phyloP scores from a whole-genome alignment of 2,329 filamentous ascomycete species.

The Beauveria caledonica region DNA sequence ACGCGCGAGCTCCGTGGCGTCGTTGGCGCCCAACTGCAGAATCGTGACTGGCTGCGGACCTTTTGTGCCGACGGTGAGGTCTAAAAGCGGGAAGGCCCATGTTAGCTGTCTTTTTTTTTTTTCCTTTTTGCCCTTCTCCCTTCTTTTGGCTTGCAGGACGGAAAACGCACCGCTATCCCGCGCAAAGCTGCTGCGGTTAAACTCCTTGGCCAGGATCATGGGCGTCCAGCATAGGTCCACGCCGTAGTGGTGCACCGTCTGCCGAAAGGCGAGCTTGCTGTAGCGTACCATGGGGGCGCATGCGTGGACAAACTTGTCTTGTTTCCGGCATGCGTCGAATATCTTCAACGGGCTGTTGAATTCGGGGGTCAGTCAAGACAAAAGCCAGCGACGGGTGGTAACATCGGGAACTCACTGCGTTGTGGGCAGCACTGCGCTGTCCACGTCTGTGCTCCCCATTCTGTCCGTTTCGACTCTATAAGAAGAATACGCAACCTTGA shows the following conservation, averaged over 20 bases:
- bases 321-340: slow-evolving; percentile 45
- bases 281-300: slow-evolving; percentile 63
- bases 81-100: slow-evolving; percentile 22
- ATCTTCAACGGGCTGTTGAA: slow-evolving; percentile 46
- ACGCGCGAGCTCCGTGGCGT: slow-evolving; percentile 51
- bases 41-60: slow-evolving; percentile 50
- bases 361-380: background rate
- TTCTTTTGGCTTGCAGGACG: too few species aligned
- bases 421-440: slow-evolving; percentile 5
- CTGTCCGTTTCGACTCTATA: background rate
- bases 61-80: slow-evolving; percentile 52
- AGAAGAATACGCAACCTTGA: background rate
- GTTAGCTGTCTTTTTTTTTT: too few species aligned
- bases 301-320: slow-evolving; percentile 47
- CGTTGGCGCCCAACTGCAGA: slow-evolving; percentile 59
- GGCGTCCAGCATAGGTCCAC: slow-evolving; percentile 63
- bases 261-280: slow-evolving; percentile 61
- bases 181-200: slow-evolving; percentile 52
- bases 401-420: slow-evolving; percentile 8
- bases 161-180: slow-evolving; percentile 51
- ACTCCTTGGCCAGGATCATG: slow-evolving; percentile 64
- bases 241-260: slow-evolving; percentile 56
- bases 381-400: background rate
- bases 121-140: too few species aligned
- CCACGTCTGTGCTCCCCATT: slow-evolving; percentile 5